Percentiles rank a stretch among this genome's conserved stretches.
These are phyloP conservation scores for Penicillium thymicola DNA, from an alignment of 2,329 filamentous ascomycete species.

Conservation along the genomic window DNA sequence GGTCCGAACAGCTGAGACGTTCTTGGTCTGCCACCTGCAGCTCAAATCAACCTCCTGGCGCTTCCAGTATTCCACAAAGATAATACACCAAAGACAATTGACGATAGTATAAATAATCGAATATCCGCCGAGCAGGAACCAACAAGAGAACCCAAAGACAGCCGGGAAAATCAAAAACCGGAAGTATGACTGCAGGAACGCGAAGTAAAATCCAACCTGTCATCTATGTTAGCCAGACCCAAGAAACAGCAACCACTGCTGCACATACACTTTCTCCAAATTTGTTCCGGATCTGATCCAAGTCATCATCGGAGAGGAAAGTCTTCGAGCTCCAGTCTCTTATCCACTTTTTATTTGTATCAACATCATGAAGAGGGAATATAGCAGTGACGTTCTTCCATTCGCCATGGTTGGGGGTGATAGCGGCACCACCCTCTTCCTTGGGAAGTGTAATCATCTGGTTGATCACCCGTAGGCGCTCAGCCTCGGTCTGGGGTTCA, in stretches of 20 bases:
- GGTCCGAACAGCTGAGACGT: constrained; percentile 77
- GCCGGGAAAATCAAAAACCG: constrained; percentile 79
- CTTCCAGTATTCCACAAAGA: constrained; percentile 97
- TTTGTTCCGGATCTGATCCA: constrained; percentile 71
- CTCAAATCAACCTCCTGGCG: constrained; percentile 85
- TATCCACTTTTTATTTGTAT: constrained; percentile 75
- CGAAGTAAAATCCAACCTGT: constrained; percentile 89
- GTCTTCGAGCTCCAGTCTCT: constrained; percentile 64
- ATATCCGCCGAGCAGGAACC: constrained; percentile 79
- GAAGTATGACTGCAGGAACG: constrained; percentile 93
- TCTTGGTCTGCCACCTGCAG: constrained; percentile 85
- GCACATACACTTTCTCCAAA: constrained; percentile 62
- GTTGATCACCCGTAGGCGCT: constrained; percentile 82
- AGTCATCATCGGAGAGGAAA: constrained; percentile 56
- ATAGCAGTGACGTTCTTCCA: constrained; percentile 73
- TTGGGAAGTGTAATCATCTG: constrained; percentile 73
- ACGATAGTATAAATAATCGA: constrained; percentile 77
- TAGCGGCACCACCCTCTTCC: constrained; percentile 74
- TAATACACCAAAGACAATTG: constrained; percentile 77
- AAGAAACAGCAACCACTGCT: neutral
- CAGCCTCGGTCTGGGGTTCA: constrained; percentile 82
- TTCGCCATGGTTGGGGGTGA: constrained; percentile 65
- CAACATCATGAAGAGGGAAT: constrained; percentile 76
- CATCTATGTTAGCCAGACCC: neutral
- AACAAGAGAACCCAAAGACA: constrained; percentile 72